Conservation (phyloP, 257 asterid genomes). For the Anisodus tanguticus region DNA sequence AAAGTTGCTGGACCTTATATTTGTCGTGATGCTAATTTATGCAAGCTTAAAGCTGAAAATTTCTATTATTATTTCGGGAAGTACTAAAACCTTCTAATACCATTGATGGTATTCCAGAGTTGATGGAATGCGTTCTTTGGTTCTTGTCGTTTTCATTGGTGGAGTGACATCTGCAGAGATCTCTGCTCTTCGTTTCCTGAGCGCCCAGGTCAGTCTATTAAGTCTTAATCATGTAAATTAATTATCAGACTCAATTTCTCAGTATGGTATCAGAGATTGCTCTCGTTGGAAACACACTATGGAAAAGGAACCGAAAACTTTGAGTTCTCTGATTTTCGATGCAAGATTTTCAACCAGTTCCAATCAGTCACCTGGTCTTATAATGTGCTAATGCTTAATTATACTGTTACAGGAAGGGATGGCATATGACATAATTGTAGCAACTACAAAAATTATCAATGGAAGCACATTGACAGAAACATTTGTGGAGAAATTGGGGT, state of each 20-base stretch:
- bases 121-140: constrained; percentile 86
- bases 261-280: background rate
- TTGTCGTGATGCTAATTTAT: background rate
- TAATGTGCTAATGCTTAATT: background rate
- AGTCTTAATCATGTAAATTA: background rate
- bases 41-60: background rate
- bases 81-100: constrained; percentile 18
- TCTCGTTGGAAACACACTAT: background rate
- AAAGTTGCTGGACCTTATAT: constrained; percentile 9
- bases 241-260: background rate
- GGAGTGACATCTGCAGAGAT: constrained; percentile 98
- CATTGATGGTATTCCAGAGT: constrained; percentile 52
- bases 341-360: background rate
- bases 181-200: constrained; percentile 94
- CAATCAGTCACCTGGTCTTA: too few relatives aligned
- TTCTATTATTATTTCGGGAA: background rate
- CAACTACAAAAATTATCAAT: constrained; percentile 74
- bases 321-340: background rate
- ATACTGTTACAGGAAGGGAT: constrained; percentile 74
- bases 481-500: constrained; percentile 59
- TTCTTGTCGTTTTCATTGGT: constrained; percentile 93
- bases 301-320: background rate
- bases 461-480: constrained; percentile 75
- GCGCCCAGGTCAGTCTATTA: constrained; percentile 66
- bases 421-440: constrained; percentile 87